Evolutionary conservation across 148 eudicot genomes (phyloP).

Genomic region (Silene latifolia): DNA sequence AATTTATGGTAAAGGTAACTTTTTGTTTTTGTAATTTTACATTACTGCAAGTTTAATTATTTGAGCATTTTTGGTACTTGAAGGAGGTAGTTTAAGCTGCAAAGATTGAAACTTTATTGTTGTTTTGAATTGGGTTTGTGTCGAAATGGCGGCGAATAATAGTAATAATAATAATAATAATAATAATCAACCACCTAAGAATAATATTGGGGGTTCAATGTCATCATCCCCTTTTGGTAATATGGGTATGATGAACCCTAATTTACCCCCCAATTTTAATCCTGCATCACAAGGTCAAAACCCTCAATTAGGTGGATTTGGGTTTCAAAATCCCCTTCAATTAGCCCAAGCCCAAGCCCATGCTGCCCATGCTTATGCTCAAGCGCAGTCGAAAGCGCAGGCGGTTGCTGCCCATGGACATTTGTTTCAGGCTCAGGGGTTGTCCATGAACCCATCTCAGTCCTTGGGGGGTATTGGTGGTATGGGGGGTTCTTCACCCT

Average conservation of each 20-base stretch:
- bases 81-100: background rate
- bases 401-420: constrained; percentile 54
- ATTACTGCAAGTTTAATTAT: background rate
- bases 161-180: constrained; percentile 50
- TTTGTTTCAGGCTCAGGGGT: constrained; percentile 63
- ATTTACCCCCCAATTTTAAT: constrained; percentile 50
- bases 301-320: constrained; percentile 50
- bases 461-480: constrained; percentile 51
- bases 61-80: background rate
- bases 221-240: constrained; percentile 67
- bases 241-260: constrained; percentile 45
- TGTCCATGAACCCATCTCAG: background rate
- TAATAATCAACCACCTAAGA: constrained; percentile 53
- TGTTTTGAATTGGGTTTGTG: constrained; percentile 7
- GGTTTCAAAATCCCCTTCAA: constrained; percentile 55
- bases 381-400: constrained; percentile 35
- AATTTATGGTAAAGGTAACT: background rate
- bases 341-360: constrained; percentile 56
- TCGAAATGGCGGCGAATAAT: constrained; percentile 57
- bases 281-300: constrained; percentile 31
- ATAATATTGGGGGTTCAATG: constrained; percentile 35
- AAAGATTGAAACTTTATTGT: constrained; percentile 11
- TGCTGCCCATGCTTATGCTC: constrained; percentile 35
- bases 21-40: background rate
- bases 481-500: constrained; percentile 37